Evolutionary conservation across 331 rosid genomes (phyloP).

Genomic region (Prunus yedoensis): DNA sequence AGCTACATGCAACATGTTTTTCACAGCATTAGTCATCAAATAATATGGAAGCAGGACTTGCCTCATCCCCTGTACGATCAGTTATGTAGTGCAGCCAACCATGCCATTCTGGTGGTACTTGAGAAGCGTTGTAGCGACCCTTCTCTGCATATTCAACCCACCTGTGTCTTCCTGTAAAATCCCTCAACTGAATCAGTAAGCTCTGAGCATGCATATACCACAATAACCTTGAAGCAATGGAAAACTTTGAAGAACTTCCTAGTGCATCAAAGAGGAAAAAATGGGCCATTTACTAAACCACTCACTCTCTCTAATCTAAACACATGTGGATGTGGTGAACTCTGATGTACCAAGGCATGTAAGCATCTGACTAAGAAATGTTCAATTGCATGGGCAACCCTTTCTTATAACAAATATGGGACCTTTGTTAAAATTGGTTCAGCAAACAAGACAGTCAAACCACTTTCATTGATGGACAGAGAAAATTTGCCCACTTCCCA

Average conservation of each 20-base stretch:
- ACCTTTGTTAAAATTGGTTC: background rate
- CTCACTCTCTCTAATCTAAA: background rate
- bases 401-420: background rate
- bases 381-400: background rate
- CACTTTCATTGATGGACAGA: background rate
- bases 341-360: background rate
- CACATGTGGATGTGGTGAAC: background rate
- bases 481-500: background rate
- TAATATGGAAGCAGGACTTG: constrained; percentile 29
- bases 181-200: constrained; percentile 5
- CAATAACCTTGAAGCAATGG: background rate
- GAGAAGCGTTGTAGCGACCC: constrained; percentile 90
- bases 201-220: constrained; percentile 9
- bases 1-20: background rate
- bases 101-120: constrained; percentile 98
- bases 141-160: constrained; percentile 99
- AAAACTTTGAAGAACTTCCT: background rate
- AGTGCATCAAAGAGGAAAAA: background rate
- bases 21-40: constrained; percentile 12
- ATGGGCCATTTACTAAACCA: too few species aligned
- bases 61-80: constrained; percentile 98
- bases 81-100: constrained; percentile 96
- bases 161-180: constrained; percentile 88
- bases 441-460: background rate
- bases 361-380: background rate